Conservation (phyloP, 2,329 filamentous ascomycete species). For the Claviceps sp. region DNA sequence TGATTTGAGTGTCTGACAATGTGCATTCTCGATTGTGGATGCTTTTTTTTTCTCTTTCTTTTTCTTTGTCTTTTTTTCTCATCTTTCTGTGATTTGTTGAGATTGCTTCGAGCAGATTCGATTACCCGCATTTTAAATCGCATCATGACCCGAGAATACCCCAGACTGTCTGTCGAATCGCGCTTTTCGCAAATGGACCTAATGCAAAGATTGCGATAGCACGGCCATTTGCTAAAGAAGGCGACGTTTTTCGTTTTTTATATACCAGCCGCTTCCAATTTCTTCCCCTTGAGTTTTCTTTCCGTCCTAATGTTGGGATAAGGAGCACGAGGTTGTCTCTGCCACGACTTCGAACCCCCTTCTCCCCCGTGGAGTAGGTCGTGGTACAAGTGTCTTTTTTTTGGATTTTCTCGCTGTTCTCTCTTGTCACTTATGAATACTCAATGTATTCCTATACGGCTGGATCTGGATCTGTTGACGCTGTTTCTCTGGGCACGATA, state of each 20-base stretch:
- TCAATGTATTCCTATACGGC: too few relatives aligned
- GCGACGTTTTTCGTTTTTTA: too few relatives aligned
- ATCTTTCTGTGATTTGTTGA: not conserved
- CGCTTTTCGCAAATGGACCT: not conserved
- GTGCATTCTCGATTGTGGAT: not conserved
- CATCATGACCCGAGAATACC: not conserved
- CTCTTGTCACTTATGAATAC: not conserved
- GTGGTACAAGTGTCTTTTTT: not conserved
- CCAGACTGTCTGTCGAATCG: not conserved
- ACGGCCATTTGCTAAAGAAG: too few relatives aligned
- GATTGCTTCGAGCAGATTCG: not conserved
- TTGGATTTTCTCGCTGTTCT: not conserved
- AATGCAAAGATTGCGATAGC: not conserved
- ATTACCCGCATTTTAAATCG: not conserved
- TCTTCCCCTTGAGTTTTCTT: too few relatives aligned
- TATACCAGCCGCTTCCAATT: too few relatives aligned
- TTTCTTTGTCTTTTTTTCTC: not conserved
- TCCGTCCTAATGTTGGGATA: too few relatives aligned
- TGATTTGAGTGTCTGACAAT: constrained; percentile 28
- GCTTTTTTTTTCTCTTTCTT: not conserved
- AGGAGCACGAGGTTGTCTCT: too few relatives aligned
- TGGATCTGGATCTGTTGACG: too few relatives aligned
- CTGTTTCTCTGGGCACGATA: not conserved
- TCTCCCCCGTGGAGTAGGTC: too few relatives aligned
- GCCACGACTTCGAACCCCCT: too few relatives aligned